phyloP scores from a whole-genome alignment of 768 basidiomycete species.

The Boletus pseudo-olivaceus region DNA sequence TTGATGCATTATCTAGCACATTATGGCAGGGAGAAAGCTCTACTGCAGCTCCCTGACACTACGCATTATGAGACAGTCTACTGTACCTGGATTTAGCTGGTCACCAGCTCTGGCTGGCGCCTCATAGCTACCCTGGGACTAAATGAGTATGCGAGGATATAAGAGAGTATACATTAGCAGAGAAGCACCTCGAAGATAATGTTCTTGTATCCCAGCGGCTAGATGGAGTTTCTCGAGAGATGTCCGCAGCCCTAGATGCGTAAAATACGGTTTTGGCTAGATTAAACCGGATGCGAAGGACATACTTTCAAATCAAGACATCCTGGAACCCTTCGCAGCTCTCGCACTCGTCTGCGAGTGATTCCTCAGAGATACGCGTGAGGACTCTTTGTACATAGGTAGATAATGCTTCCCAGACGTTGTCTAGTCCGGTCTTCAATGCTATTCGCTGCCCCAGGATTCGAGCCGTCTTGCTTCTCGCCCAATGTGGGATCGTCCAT shows the following conservation, averaged over 20 bases:
- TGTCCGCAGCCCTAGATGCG: neutral
- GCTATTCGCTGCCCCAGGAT: neutral
- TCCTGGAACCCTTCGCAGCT: conserved; percentile 5
- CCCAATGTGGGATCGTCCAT: neutral
- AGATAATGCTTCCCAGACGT: conserved; percentile 2
- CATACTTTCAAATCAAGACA: conserved; percentile 4
- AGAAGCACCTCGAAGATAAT: too few relatives aligned
- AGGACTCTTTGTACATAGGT: conserved; percentile 3
- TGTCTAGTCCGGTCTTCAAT: neutral
- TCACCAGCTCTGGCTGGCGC: conserved; percentile 12
- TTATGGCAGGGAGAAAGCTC: neutral
- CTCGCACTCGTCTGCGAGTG: conserved; percentile 1
- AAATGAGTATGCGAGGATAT: neutral
- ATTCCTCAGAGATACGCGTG: conserved; percentile 7
- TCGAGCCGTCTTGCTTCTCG: neutral
- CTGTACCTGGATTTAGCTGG: neutral
- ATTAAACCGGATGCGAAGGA: neutral
- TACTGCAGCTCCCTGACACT: neutral
- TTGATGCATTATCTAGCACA: neutral
- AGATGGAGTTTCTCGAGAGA: neutral
- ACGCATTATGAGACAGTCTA: neutral
- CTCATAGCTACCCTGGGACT: conserved; percentile 1
- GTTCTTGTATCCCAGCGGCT: too few relatives aligned
- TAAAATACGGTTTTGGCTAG: too few relatives aligned
- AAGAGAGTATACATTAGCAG: neutral